A percentile compares a stretch with the other conserved stretches of the same genome.
These are phyloP conservation scores for Naematelia aurantialba DNA, from an alignment of 768 basidiomycete genomes.

Conservation along the genomic window DNA sequence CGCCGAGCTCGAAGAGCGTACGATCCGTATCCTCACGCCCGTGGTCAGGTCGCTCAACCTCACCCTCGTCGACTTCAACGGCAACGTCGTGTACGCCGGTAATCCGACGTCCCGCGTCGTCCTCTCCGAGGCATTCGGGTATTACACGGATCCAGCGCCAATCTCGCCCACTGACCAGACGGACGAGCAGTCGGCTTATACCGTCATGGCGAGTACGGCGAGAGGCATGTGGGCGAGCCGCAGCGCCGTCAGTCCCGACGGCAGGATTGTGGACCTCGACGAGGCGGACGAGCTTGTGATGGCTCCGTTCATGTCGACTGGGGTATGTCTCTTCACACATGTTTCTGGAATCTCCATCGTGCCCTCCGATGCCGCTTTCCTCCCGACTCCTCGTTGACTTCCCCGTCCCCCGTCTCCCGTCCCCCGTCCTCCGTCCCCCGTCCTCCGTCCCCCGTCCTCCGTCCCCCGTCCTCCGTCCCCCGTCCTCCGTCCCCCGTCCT, in stretches of 20 bases:
- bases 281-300: conserved; percentile 24
- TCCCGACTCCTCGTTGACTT: no score
- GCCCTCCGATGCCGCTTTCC: no score
- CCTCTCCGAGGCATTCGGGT: conserved; percentile 24
- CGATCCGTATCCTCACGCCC: conserved; percentile 28
- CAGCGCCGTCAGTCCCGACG: conserved; percentile 21
- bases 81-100: conserved; percentile 15
- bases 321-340: conserved; percentile 13
- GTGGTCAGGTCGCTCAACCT: conserved; percentile 36
- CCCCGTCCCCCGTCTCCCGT: no score
- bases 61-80: conserved; percentile 35
- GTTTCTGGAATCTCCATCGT: no score
- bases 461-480: no score
- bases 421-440: no score
- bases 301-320: conserved; percentile 38
- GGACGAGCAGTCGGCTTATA: conserved; percentile 29
- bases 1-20: conserved; percentile 27
- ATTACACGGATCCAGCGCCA: conserved; percentile 40
- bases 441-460: no score
- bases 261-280: conserved; percentile 20
- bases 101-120: conserved; percentile 12
- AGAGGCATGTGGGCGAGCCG: conserved; percentile 35
- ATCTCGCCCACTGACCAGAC: conserved; percentile 25
- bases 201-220: conserved; percentile 37
- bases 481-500: no score